A percentile compares a stretch with the other conserved stretches of the same genome.
phyloP scores from a whole-genome alignment of 768 basidiomycete genomes.

The Lentinula edodes region DNA sequence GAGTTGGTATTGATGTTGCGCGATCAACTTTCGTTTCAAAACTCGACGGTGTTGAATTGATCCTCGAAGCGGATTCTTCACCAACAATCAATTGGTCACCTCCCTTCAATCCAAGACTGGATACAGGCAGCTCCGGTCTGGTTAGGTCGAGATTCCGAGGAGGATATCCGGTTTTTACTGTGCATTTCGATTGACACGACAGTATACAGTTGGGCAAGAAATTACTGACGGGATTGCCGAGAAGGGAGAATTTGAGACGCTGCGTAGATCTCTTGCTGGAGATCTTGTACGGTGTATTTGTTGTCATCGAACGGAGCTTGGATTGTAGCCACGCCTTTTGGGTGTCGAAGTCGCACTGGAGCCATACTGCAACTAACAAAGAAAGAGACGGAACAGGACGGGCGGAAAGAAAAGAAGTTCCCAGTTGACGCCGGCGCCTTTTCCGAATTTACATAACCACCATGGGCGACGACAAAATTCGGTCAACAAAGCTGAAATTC shows the following conservation, averaged over 20 bases:
- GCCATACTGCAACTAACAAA: slow-evolving; percentile 38
- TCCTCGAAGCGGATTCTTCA: slow-evolving; percentile 17
- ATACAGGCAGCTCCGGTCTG: slow-evolving; percentile 67
- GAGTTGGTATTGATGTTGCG: slow-evolving; percentile 8
- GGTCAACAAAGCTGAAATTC: slow-evolving; percentile 77
- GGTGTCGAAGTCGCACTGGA: slow-evolving; percentile 75
- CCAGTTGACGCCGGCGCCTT: background rate
- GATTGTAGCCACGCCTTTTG: slow-evolving; percentile 77
- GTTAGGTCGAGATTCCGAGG: slow-evolving; percentile 60
- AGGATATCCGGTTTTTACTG: slow-evolving; percentile 85
- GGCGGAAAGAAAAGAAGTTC: no score
- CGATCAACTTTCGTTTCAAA: slow-evolving; percentile 4
- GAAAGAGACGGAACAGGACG: background rate
- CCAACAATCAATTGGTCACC: slow-evolving; percentile 89
- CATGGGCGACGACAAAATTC: slow-evolving; percentile 33
- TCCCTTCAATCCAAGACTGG: slow-evolving; percentile 66
- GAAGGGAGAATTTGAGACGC: slow-evolving; percentile 67
- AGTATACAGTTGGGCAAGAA: background rate
- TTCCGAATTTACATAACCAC: background rate
- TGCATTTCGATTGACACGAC: background rate
- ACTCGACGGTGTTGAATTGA: slow-evolving; percentile 9
- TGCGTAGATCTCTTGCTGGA: slow-evolving; percentile 67
- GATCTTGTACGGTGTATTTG: slow-evolving; percentile 61
- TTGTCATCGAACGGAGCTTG: slow-evolving; percentile 53
- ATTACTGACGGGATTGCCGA: slow-evolving; percentile 68